Evolutionary conservation across 768 basidiomycete species (phyloP).

Genomic region (Serpula lacrymans): DNA sequence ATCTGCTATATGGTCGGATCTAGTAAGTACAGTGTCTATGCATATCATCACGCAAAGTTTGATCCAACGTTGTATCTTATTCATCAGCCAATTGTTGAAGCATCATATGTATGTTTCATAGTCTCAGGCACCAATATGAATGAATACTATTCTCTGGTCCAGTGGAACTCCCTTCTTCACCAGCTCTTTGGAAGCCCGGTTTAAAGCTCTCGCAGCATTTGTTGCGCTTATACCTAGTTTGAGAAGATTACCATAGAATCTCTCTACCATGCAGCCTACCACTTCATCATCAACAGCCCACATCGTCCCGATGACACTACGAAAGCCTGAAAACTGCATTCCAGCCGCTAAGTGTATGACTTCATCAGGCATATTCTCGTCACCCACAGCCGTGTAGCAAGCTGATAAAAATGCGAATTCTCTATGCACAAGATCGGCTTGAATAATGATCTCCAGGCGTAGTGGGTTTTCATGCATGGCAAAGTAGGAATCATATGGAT

Average conservation of each 20-base stretch:
- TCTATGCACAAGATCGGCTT: conserved; percentile 6
- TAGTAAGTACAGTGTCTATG: too few species aligned
- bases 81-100: too few species aligned
- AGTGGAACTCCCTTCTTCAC: conserved; percentile 12
- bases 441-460: conserved; percentile 20
- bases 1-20: too few species aligned
- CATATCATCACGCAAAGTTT: too few species aligned
- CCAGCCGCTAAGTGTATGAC: conserved; percentile 29
- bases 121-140: conserved; percentile 22
- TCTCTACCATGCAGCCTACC: conserved; percentile 16
- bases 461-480: conserved; percentile 15
- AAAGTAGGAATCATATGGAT: conserved; percentile 19
- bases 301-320: conserved; percentile 31
- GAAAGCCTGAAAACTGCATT: conserved; percentile 27
- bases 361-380: conserved; percentile 20
- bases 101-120: too few species aligned
- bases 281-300: conserved; percentile 30
- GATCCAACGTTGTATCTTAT: too few species aligned
- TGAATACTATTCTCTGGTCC: conserved; percentile 23
- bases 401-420: conserved; percentile 30
- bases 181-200: conserved; percentile 12
- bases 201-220: conserved; percentile 16
- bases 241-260: conserved; percentile 21
- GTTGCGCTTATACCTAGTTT: conserved; percentile 10
- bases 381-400: conserved; percentile 24